These are phyloP conservation scores for Russula ochroleuca DNA, from an alignment of 768 basidiomycete species.

Conservation along the genomic window DNA sequence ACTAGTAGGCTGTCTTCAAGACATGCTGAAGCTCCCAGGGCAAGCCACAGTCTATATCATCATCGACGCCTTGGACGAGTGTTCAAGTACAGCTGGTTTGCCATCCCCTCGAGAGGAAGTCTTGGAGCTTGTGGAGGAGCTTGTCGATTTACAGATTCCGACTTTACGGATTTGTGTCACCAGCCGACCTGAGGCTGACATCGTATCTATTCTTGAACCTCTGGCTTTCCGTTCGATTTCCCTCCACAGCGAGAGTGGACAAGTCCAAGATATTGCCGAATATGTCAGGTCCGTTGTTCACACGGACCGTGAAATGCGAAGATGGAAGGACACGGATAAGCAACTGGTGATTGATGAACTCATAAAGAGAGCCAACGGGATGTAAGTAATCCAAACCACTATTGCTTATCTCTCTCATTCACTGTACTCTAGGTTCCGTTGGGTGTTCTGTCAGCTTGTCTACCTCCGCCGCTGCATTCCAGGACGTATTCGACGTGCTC, in stretches of 20 bases:
- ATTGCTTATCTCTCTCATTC: neutral
- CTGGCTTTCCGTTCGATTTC: conserved; percentile 1
- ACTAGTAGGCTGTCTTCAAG: neutral
- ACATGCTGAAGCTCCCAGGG: neutral
- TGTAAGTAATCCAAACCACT: neutral
- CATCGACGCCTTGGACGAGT: conserved; percentile 11
- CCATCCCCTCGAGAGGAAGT: neutral
- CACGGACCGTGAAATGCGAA: neutral
- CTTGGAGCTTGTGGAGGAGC: neutral
- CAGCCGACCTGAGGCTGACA: conserved; percentile 5
- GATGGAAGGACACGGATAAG: neutral
- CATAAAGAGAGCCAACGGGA: neutral
- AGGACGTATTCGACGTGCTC: neutral
- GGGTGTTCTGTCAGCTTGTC: neutral
- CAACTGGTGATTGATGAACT: neutral
- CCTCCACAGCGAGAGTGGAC: neutral
- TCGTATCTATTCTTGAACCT: neutral
- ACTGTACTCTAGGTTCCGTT: neutral
- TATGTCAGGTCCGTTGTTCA: neutral
- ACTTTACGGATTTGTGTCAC: conserved; percentile 10
- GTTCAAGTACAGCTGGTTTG: neutral
- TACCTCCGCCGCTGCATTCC: neutral
- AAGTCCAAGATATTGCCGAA: neutral
- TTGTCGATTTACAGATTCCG: neutral
- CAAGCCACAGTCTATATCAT: neutral